phyloP scores from a whole-genome alignment of 2,329 filamentous ascomycete genomes.

The Pezicula carpinea region DNA sequence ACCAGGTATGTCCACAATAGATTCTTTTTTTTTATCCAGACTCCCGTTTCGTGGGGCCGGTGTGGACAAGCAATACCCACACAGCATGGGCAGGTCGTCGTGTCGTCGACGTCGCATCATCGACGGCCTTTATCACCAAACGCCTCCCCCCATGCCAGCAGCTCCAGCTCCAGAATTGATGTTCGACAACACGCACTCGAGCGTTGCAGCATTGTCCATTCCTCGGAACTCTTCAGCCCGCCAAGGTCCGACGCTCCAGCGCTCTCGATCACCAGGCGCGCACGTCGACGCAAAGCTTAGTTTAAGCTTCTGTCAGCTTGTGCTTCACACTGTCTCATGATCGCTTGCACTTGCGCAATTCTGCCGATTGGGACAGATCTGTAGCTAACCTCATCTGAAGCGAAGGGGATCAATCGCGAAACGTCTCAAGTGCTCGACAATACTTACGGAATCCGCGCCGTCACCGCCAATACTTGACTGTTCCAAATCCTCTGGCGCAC shows the following conservation, averaged over 20 bases:
- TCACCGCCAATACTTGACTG: constrained; percentile 9
- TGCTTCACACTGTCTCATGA: constrained; percentile 24
- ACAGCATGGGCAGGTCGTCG: too few species aligned
- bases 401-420: constrained; percentile 18
- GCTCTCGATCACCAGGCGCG: not conserved
- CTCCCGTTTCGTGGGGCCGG: too few species aligned
- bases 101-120: too few species aligned
- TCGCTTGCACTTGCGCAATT: constrained; percentile 13
- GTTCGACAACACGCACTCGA: too few species aligned
- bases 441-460: constrained; percentile 9
- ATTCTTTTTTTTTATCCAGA: too few species aligned
- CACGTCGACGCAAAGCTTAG: not conserved
- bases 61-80: too few species aligned
- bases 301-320: constrained; percentile 26
- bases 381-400: constrained; percentile 26
- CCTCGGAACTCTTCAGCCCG: not conserved
- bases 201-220: not conserved
- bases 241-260: not conserved
- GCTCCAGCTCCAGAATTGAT: too few species aligned
- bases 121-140: too few species aligned
- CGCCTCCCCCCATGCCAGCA: too few species aligned
- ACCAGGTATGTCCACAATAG: too few species aligned
- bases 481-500: constrained; percentile 9
- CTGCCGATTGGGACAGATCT: constrained; percentile 11
- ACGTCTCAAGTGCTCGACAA: constrained; percentile 19